phyloP scores from a whole-genome alignment of 257 asterid genomes.

The Ilex aquifolium region DNA sequence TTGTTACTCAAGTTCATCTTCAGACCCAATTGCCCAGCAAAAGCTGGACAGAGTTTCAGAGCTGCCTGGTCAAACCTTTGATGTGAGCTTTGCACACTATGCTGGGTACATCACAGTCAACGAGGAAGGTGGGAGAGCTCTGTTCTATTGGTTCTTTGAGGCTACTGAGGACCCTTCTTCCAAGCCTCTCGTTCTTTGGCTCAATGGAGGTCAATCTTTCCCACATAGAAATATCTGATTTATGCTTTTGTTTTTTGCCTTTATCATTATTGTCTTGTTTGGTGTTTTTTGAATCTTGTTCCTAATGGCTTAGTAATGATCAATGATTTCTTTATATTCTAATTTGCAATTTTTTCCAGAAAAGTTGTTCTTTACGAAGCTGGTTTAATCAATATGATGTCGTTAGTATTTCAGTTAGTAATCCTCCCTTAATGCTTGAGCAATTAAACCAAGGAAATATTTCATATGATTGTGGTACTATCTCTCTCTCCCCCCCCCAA shows the following conservation, averaged over 20 bases:
- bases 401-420: background rate
- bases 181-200: slow-evolving; percentile 94
- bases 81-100: slow-evolving; percentile 70
- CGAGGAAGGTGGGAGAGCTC: slow-evolving; percentile 54
- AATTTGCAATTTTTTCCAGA: no score
- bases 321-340: no score
- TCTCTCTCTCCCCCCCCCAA: no score
- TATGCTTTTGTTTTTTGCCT: background rate
- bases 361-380: background rate
- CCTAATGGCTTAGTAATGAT: no score
- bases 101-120: slow-evolving; percentile 77
- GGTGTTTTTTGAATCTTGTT: background rate
- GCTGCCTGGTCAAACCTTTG: slow-evolving; percentile 78
- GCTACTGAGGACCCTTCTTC: slow-evolving; percentile 80
- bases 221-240: background rate
- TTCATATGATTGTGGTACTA: no score
- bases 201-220: slow-evolving; percentile 69
- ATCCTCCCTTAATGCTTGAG: background rate
- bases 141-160: slow-evolving; percentile 94
- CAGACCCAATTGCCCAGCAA: slow-evolving; percentile 39
- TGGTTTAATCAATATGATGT: background rate
- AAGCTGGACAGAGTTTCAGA: slow-evolving; percentile 42
- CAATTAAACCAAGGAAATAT: no score
- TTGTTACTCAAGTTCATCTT: slow-evolving; percentile 16
- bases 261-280: background rate